phyloP scores from a whole-genome alignment of 768 basidiomycete genomes.

The Serendipita indica region DNA sequence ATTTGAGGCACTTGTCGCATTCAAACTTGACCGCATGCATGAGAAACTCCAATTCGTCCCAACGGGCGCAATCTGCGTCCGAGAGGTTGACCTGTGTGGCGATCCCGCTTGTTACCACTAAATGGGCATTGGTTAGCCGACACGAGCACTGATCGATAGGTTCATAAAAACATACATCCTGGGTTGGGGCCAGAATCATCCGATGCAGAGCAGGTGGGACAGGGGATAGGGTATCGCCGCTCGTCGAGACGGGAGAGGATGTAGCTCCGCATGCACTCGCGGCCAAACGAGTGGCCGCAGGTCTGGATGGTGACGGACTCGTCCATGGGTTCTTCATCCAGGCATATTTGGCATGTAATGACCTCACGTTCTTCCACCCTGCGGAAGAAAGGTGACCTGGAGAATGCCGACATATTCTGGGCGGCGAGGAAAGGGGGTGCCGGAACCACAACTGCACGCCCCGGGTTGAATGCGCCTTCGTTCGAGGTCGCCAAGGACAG shows the following conservation, averaged over 20 bases:
- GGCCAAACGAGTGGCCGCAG: constrained; percentile 42
- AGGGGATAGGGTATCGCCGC: constrained; percentile 43
- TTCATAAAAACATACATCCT: constrained; percentile 20
- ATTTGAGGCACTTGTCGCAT: not conserved
- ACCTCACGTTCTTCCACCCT: constrained; percentile 7
- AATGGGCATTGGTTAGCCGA: not conserved
- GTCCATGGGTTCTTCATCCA: constrained; percentile 34
- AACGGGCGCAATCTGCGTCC: constrained; percentile 4
- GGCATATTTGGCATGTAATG: constrained; percentile 37
- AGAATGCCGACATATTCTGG: not conserved
- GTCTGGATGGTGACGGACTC: constrained; percentile 27
- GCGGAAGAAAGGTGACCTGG: not conserved
- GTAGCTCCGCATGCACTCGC: constrained; percentile 34
- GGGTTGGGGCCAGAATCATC: constrained; percentile 17
- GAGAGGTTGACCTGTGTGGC: constrained; percentile 7
- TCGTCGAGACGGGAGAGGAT: constrained; percentile 36
- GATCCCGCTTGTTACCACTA: constrained; percentile 7
- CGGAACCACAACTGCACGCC: not conserved
- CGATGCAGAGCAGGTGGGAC: constrained; percentile 39
- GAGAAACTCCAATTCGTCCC: constrained; percentile 7
- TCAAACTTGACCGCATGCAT: not conserved
- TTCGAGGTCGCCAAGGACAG: constrained; percentile 3
- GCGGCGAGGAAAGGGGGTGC: not conserved
- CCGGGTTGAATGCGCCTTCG: not conserved
- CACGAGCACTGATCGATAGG: not conserved